Evolutionary conservation across 2,329 filamentous ascomycete genomes (phyloP).

Genomic region (Nigrospora sphaerica): DNA sequence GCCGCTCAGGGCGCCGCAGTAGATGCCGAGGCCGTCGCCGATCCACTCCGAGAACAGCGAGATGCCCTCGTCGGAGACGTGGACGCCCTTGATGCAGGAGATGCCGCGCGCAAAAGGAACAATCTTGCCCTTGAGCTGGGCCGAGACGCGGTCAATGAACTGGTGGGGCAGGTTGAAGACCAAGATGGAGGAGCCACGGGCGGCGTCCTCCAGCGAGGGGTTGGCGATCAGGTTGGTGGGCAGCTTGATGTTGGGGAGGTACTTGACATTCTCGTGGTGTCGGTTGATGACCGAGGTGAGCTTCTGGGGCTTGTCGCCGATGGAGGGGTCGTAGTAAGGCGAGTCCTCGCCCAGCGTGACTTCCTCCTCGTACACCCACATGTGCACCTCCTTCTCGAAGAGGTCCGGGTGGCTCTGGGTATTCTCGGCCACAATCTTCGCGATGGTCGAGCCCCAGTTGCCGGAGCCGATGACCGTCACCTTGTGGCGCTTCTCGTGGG

Average conservation of each 20-base stretch:
- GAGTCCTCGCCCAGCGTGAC: slow-evolving; percentile 67
- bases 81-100: slow-evolving; percentile 96
- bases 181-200: slow-evolving; percentile 78
- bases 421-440: slow-evolving; percentile 95
- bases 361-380: slow-evolving; percentile 98
- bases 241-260: slow-evolving; percentile 81
- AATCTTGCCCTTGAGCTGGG: slow-evolving; percentile 79
- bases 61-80: slow-evolving; percentile 80
- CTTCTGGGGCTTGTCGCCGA: slow-evolving; percentile 67
- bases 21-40: slow-evolving; percentile 83
- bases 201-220: slow-evolving; percentile 71
- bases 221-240: slow-evolving; percentile 81
- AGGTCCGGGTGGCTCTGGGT: slow-evolving; percentile 67
- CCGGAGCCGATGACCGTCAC: slow-evolving; percentile 92
- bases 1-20: slow-evolving; percentile 90
- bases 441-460: slow-evolving; percentile 97
- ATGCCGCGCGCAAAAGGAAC: slow-evolving; percentile 88
- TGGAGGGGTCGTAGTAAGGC: slow-evolving; percentile 60
- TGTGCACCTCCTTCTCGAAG: slow-evolving; percentile 86
- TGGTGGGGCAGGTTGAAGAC: slow-evolving; percentile 96
- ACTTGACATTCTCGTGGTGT: slow-evolving; percentile 94
- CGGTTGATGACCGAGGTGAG: slow-evolving; percentile 88
- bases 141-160: slow-evolving; percentile 84
- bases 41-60: slow-evolving; percentile 93
- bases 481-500: slow-evolving; percentile 71